A percentile compares a stretch with the other conserved stretches of the same genome.
Conservation (phyloP, 2,329 filamentous ascomycete genomes). For the Trichoderma simmonsii region DNA sequence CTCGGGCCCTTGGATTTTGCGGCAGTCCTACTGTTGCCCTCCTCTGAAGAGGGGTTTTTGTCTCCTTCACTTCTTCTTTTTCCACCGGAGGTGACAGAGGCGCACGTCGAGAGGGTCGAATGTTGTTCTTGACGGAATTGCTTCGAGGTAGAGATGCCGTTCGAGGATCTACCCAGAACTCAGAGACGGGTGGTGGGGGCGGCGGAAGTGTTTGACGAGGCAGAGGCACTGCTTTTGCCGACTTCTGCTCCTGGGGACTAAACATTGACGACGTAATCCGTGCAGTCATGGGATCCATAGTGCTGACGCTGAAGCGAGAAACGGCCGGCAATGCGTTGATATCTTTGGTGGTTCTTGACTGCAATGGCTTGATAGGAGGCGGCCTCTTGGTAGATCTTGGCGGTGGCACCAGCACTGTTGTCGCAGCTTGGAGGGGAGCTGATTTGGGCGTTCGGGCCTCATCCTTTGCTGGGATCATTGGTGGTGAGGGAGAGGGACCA, state of each 20-base stretch:
- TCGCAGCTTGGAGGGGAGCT: neutral
- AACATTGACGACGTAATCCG: slow-evolving; percentile 3
- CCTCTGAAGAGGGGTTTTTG: slow-evolving; percentile 40
- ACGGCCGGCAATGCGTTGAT: neutral
- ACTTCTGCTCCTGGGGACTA: neutral
- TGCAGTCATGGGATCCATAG: slow-evolving; percentile 3
- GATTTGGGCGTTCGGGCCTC: neutral
- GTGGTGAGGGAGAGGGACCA: neutral
- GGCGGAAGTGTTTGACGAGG: neutral
- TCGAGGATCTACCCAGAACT: slow-evolving; percentile 17
- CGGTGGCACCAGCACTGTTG: neutral
- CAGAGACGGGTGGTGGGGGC: neutral
- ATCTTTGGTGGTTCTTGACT: neutral
- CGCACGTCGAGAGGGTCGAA: slow-evolving; percentile 32
- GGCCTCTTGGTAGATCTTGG: slow-evolving; percentile 14
- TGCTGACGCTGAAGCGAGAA: slow-evolving; percentile 4
- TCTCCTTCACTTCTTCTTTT: slow-evolving; percentile 25
- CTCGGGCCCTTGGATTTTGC: slow-evolving; percentile 43
- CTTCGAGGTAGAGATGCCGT: slow-evolving; percentile 31
- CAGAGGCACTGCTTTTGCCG: neutral
- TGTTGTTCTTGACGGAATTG: slow-evolving; percentile 30
- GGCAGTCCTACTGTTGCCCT: slow-evolving; percentile 48
- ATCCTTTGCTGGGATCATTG: neutral
- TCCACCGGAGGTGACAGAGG: slow-evolving; percentile 24
- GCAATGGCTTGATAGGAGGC: neutral